Percentiles rank a stretch among this genome's conserved stretches.
Conservation (phyloP, 306 rosid genomes). For the Astragalus glycyphyllos region DNA sequence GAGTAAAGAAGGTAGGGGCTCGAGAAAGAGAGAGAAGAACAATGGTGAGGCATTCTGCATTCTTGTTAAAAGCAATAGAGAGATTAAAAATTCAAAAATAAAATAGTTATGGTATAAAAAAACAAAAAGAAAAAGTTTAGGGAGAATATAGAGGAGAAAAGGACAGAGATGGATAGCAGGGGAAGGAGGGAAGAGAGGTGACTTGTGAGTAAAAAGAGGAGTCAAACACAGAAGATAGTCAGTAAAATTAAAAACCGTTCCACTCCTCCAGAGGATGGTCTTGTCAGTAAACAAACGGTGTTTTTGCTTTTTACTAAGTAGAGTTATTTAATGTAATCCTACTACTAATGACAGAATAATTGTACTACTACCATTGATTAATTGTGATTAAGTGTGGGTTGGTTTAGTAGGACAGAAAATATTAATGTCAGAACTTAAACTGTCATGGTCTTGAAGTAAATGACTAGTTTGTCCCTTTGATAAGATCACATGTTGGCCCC, state of each 20-base stretch:
- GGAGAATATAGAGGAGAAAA: constrained; percentile 6
- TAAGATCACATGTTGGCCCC: constrained; percentile 1
- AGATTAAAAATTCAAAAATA: constrained; percentile 28
- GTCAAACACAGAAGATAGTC: constrained; percentile 53
- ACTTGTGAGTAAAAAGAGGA: constrained; percentile 65
- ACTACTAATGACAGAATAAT: constrained; percentile 52
- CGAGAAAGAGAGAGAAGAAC: constrained; percentile 82
- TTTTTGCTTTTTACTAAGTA: constrained; percentile 22
- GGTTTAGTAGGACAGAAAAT: constrained; percentile 34
- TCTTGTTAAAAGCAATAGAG: constrained; percentile 27
- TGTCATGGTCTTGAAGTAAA: constrained; percentile 24
- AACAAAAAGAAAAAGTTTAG: constrained; percentile 12
- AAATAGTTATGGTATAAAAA: background rate
- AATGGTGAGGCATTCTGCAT: constrained; percentile 34
- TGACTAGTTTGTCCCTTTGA: constrained; percentile 44
- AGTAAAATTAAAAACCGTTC: constrained; percentile 43
- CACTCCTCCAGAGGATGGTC: constrained; percentile 38
- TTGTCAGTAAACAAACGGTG: constrained; percentile 40
- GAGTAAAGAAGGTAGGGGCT: constrained; percentile 83
- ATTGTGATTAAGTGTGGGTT: constrained; percentile 1
- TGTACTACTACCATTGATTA: constrained; percentile 46
- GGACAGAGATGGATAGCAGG: background rate
- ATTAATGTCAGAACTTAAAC: constrained; percentile 41
- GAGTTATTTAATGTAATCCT: constrained; percentile 4
- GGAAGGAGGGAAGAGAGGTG: background rate